phyloP scores from a whole-genome alignment of 108 stramenopile genomes.

The Cylindrotheca fusiformis region DNA sequence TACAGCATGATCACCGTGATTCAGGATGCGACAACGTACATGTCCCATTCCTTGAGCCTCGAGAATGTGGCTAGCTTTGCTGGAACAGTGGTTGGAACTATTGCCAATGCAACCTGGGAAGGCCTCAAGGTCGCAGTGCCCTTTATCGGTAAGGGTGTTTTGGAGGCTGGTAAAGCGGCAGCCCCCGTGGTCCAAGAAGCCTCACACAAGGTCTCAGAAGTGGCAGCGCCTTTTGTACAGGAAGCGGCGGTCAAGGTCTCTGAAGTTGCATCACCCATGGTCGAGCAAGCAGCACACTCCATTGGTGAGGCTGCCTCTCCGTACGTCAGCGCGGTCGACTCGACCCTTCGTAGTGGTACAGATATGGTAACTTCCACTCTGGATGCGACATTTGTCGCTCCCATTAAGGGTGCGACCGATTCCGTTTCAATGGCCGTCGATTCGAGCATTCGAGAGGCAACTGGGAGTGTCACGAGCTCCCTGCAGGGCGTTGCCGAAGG shows the following conservation, averaged over 20 bases:
- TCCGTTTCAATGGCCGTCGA: not conserved
- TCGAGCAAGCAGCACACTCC: slow-evolving; percentile 2
- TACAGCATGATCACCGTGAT: not conserved
- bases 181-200: slow-evolving; percentile 3
- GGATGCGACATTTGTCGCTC: slow-evolving; percentile 4
- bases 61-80: not conserved
- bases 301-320: not conserved
- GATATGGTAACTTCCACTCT: not conserved
- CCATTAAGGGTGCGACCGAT: slow-evolving; percentile 1
- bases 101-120: slow-evolving; percentile 1
- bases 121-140: slow-evolving; percentile 9
- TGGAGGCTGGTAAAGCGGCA: not conserved
- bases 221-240: slow-evolving; percentile 8
- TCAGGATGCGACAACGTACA: not conserved
- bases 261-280: slow-evolving; percentile 5
- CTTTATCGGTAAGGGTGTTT: not conserved
- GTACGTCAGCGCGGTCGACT: not conserved
- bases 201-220: not conserved
- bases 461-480: slow-evolving; percentile 3
- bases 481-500: no score
- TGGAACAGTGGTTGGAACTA: not conserved
- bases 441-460: not conserved
- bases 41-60: not conserved
- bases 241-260: not conserved
- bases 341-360: slow-evolving; percentile 1